A percentile compares a stretch with the other conserved stretches of the same genome.
Evolutionary conservation across 441 rosid genomes (phyloP).

Genomic region (Adansonia grandidieri): DNA sequence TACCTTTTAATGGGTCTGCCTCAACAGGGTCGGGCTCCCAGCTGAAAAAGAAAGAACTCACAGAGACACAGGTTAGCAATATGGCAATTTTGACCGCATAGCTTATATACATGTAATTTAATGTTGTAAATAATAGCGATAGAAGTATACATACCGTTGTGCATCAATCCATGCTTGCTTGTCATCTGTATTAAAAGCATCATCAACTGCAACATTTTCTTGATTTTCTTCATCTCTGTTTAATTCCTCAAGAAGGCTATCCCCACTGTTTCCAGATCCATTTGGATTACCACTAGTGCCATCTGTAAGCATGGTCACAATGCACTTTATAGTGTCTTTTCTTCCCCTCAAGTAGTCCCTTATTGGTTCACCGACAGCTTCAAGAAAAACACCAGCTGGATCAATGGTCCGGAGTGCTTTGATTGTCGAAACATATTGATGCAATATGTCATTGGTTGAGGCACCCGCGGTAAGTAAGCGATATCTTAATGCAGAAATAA

Average conservation of each 20-base stretch:
- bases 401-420: constrained; percentile 95
- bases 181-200: constrained; percentile 82
- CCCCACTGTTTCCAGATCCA: constrained; percentile 86
- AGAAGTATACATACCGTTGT: constrained; percentile 48
- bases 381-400: constrained; percentile 93
- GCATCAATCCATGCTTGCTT: constrained; percentile 90
- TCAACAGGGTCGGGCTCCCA: constrained; percentile 98
- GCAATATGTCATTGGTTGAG: constrained; percentile 98
- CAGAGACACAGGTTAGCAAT: constrained; percentile 25
- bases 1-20: constrained; percentile 88
- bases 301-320: constrained; percentile 97
- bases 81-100: constrained; percentile 25
- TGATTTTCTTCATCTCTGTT: constrained; percentile 90
- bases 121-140: background rate
- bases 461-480: constrained; percentile 98
- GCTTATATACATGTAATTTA: constrained; percentile 12
- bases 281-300: constrained; percentile 82
- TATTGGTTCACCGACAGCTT: constrained; percentile 96
- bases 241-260: constrained; percentile 97
- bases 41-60: constrained; percentile 48
- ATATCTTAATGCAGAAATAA: constrained; percentile 81
- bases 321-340: constrained; percentile 94
- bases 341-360: constrained; percentile 90
- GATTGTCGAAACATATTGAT: constrained; percentile 94
- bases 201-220: constrained; percentile 69